Percentiles rank a stretch among this genome's conserved stretches.
Conservation (phyloP, 2,329 filamentous ascomycete genomes). For the Zymoseptoria brevis region DNA sequence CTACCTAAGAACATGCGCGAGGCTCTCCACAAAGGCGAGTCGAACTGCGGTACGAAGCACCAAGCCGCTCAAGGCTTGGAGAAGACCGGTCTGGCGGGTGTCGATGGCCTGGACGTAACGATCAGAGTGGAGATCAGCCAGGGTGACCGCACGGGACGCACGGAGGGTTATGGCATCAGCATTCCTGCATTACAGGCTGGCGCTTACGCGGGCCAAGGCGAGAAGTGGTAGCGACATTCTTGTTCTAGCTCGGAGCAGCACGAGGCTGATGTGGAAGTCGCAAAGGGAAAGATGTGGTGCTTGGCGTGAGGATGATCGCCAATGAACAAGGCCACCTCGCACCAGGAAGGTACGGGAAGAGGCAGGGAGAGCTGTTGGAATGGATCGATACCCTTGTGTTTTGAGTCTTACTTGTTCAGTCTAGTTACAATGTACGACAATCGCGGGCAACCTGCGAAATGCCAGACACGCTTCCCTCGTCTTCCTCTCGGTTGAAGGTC, state of each 20-base stretch:
- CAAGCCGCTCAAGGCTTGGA: slow-evolving; percentile 52
- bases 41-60: slow-evolving; percentile 69
- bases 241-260: not conserved
- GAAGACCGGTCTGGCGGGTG: slow-evolving; percentile 37
- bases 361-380: not conserved
- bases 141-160: slow-evolving; percentile 36
- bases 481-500: no score
- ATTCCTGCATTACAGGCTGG: slow-evolving; percentile 36
- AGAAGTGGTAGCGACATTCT: slow-evolving; percentile 20
- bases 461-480: not conserved
- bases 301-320: not conserved
- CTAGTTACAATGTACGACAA: not conserved
- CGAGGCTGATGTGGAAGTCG: not conserved
- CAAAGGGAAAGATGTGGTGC: not conserved
- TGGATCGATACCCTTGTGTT: not conserved
- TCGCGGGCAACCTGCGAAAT: not conserved
- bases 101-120: slow-evolving; percentile 40
- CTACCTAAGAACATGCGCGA: slow-evolving; percentile 53
- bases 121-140: slow-evolving; percentile 43
- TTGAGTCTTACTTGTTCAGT: not conserved
- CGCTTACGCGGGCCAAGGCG: slow-evolving; percentile 20
- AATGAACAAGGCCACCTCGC: not conserved
- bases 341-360: not conserved
- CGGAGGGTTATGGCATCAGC: slow-evolving; percentile 44
- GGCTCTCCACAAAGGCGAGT: slow-evolving; percentile 67